These are phyloP conservation scores for Bipolaris victoriae DNA, from an alignment of 2,329 filamentous ascomycete species.

Conservation along the genomic window DNA sequence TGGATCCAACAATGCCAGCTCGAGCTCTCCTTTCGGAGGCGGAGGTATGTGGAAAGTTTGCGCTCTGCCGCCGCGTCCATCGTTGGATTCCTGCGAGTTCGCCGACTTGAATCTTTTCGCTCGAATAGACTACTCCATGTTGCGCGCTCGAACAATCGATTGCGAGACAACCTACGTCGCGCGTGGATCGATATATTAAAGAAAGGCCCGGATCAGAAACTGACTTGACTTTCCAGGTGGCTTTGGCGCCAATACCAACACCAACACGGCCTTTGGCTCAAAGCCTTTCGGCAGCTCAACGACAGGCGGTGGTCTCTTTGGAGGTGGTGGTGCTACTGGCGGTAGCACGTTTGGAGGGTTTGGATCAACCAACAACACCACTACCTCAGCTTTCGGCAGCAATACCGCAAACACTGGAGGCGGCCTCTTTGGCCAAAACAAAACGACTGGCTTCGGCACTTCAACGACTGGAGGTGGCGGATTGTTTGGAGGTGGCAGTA, in stretches of 20 bases:
- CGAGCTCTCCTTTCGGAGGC: constrained; percentile 43
- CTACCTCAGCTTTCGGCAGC: constrained; percentile 34
- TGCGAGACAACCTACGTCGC: neutral
- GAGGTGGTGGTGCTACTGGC: constrained; percentile 24
- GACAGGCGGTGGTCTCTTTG: constrained; percentile 46
- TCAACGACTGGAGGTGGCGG: constrained; percentile 33
- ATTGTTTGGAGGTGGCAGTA: constrained; percentile 40
- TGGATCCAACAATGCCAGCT: constrained; percentile 40
- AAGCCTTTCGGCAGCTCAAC: constrained; percentile 44
- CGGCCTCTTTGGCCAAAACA: constrained; percentile 42
- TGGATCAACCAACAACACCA: constrained; percentile 23
- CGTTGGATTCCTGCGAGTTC: constrained; percentile 10
- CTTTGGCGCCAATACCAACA: constrained; percentile 40
- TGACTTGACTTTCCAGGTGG: constrained; percentile 40
- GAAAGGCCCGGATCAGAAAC: constrained; percentile 11
- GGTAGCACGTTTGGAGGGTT: constrained; percentile 23
- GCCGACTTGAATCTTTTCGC: constrained; percentile 1
- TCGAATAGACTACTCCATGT: neutral
- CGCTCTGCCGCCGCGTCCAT: constrained; percentile 40
- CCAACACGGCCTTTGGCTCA: constrained; percentile 33
- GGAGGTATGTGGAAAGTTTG: constrained; percentile 49
- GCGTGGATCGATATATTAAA: constrained; percentile 5
- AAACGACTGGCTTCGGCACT: constrained; percentile 36
- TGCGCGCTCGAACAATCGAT: constrained; percentile 1
- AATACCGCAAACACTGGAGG: constrained; percentile 37